phyloP scores from a whole-genome alignment of 2,329 filamentous ascomycete genomes.

The Tolypocladium ovalisporum region DNA sequence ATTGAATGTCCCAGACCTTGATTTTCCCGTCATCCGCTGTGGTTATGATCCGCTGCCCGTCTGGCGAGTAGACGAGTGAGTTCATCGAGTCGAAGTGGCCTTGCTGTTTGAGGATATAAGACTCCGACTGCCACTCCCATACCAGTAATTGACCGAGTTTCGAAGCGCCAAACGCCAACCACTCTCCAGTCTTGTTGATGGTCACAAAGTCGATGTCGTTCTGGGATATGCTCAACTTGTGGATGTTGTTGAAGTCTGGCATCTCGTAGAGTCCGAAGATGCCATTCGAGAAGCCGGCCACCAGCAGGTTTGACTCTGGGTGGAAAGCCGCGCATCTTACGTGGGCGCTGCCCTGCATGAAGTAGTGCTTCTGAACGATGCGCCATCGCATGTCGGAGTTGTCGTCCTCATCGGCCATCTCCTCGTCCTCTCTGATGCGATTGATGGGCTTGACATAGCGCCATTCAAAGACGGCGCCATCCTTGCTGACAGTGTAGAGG shows the following conservation, averaged over 20 bases:
- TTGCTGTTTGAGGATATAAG: conserved; percentile 96
- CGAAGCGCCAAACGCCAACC: conserved; percentile 93
- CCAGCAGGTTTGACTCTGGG: conserved; percentile 76
- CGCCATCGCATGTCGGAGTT: conserved; percentile 70
- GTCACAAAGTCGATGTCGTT: conserved; percentile 93
- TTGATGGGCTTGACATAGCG: conserved; percentile 59
- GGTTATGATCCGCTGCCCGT: conserved; percentile 86
- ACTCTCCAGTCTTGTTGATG: conserved; percentile 90
- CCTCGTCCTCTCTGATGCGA: conserved; percentile 44
- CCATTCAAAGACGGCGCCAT: conserved; percentile 95
- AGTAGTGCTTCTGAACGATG: conserved; percentile 84
- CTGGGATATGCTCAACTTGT: conserved; percentile 87
- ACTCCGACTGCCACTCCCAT: conserved; percentile 99
- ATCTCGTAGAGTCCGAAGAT: conserved; percentile 91
- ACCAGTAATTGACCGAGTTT: conserved; percentile 93
- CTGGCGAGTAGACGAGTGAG: conserved; percentile 81
- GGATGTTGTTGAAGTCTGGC: conserved; percentile 91
- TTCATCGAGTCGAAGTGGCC: conserved; percentile 97
- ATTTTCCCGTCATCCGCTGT: conserved; percentile 95
- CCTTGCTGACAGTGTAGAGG: conserved; percentile 93
- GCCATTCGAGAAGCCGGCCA: conserved; percentile 91
- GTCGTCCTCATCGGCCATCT: conserved; percentile 48
- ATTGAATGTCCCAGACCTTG: conserved; percentile 95
- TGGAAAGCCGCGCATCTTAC: conserved; percentile 90
- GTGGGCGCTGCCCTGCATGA: conserved; percentile 81